Evolutionary conservation across 1,284 basidiomycete genomes (phyloP).

Genomic region (Rhizoctonia solani): DNA sequence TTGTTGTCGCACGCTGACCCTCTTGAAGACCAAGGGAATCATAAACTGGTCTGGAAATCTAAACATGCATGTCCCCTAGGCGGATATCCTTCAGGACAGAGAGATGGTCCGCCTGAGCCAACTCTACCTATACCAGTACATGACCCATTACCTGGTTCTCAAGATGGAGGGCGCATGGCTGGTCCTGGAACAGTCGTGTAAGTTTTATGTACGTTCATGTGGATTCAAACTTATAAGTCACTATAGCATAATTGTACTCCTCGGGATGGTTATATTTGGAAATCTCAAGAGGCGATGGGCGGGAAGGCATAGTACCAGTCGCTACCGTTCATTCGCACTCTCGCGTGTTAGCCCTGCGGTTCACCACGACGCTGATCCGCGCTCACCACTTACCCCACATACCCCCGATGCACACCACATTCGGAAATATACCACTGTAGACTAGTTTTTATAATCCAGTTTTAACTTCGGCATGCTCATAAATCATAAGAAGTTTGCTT

Average conservation of each 20-base stretch:
- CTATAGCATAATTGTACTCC: background rate
- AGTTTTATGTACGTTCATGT: background rate
- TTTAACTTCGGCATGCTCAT: too few species aligned
- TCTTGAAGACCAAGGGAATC: constrained; percentile 30
- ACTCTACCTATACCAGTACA: background rate
- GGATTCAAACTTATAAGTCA: background rate
- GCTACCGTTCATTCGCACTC: constrained; percentile 6
- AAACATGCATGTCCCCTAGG: constrained; percentile 24
- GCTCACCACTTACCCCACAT: constrained; percentile 13
- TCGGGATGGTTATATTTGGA: background rate
- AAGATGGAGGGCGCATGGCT: background rate
- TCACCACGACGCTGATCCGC: constrained; percentile 17
- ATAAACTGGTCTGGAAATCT: constrained; percentile 14
- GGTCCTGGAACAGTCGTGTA: background rate
- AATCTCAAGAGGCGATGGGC: background rate
- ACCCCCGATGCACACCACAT: background rate
- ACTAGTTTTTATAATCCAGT: background rate
- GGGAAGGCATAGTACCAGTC: background rate
- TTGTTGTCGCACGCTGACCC: constrained; percentile 27
- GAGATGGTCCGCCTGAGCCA: background rate
- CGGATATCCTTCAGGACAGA: constrained; percentile 6
- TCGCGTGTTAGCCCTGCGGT: background rate
- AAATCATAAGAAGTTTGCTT: background rate
- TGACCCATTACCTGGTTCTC: background rate
- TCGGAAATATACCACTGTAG: constrained; percentile 1